phyloP scores from a whole-genome alignment of 192 early-diverging fungal genomes.

The Coemansia sp. region DNA sequence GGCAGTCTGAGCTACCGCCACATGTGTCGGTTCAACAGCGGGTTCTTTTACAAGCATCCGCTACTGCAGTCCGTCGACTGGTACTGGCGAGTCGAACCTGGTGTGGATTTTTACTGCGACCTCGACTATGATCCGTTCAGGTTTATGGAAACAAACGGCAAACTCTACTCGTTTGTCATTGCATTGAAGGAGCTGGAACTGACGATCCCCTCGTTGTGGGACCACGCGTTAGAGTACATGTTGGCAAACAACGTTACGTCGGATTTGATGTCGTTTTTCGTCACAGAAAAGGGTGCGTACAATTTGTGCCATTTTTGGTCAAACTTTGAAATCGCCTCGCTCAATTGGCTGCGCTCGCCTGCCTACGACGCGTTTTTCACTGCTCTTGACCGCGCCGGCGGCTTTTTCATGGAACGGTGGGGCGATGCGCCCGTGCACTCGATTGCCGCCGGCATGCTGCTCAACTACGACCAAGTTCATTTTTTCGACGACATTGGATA shows the following conservation, averaged over 20 bases:
- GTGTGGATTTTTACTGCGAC: conserved; percentile 78
- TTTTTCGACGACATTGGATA: conserved; percentile 78
- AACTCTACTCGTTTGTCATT: conserved; percentile 68
- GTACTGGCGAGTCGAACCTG: conserved; percentile 89
- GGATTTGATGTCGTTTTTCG: conserved; percentile 44
- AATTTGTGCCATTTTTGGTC: conserved; percentile 79
- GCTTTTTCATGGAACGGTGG: conserved; percentile 80
- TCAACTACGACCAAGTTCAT: conserved; percentile 57
- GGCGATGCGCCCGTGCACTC: conserved; percentile 80
- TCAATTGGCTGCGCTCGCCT: conserved; percentile 59
- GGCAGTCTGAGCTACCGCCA: conserved; percentile 77
- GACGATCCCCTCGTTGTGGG: conserved; percentile 59
- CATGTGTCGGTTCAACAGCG: conserved; percentile 74
- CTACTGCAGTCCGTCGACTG: conserved; percentile 68
- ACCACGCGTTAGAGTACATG: conserved; percentile 46
- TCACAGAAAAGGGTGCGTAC: conserved; percentile 41
- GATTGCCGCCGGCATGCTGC: conserved; percentile 57
- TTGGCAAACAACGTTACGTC: conserved; percentile 20
- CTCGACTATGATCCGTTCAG: conserved; percentile 80
- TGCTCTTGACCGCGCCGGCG: conserved; percentile 62
- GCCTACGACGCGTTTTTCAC: conserved; percentile 62
- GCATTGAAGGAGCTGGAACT: conserved; percentile 52
- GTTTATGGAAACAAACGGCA: conserved; percentile 71
- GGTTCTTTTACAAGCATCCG: conserved; percentile 63
- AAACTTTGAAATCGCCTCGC: conserved; percentile 76